Conservation (phyloP, 768 basidiomycete genomes). For the Polyporus arcularius region DNA sequence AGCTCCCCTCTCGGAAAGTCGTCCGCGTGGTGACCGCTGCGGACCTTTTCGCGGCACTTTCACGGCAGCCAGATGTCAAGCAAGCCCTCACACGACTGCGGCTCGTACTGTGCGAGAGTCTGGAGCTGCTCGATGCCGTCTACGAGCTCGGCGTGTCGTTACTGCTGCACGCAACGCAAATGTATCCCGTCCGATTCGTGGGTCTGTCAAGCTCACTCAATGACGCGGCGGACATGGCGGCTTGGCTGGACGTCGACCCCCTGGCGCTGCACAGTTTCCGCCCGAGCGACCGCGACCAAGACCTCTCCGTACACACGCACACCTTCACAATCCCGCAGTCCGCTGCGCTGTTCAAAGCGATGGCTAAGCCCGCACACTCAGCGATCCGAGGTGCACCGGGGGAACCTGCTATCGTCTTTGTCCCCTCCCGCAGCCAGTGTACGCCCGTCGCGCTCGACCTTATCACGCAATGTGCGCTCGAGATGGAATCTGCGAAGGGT, state of each 20-base stretch:
- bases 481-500: conserved; percentile 66
- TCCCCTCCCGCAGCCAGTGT: conserved; percentile 83
- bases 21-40: conserved; percentile 61
- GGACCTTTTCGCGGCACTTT: conserved; percentile 49
- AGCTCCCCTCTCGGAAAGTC: conserved; percentile 39
- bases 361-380: conserved; percentile 87
- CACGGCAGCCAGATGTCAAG: conserved; percentile 28
- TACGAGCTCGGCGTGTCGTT: conserved; percentile 87
- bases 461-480: conserved; percentile 83
- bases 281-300: conserved; percentile 81
- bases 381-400: conserved; percentile 55
- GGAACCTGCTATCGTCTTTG: conserved; percentile 76
- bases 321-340: conserved; percentile 89
- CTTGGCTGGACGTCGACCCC: conserved; percentile 78
- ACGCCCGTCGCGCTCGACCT: conserved; percentile 74
- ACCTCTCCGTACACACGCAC: conserved; percentile 65
- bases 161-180: conserved; percentile 64
- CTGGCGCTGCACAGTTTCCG: conserved; percentile 72
- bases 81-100: conserved; percentile 43
- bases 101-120: conserved; percentile 79
- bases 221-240: conserved; percentile 77
- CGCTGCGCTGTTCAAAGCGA: conserved; percentile 82
- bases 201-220: conserved; percentile 78
- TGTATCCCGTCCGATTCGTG: conserved; percentile 66
- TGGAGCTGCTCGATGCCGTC: conserved; percentile 76